Conservation (phyloP, 2,329 filamentous ascomycete genomes). For the Atkinsonella hypoxylon region DNA sequence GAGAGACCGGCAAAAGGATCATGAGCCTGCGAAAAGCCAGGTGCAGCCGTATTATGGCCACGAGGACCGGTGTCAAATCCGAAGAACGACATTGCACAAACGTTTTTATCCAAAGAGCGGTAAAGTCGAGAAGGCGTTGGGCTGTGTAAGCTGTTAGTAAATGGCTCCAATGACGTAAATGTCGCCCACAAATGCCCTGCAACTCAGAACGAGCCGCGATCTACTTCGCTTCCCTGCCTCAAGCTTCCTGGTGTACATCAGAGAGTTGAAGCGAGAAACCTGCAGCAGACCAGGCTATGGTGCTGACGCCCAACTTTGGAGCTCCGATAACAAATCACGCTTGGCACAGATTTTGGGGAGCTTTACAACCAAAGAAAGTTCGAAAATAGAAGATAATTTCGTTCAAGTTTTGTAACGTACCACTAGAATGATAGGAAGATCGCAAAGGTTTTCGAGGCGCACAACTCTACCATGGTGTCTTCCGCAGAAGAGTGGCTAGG, state of each 20-base stretch:
- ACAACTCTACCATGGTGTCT: constrained; percentile 32
- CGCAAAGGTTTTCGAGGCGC: constrained; percentile 18
- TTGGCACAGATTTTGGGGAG: neutral
- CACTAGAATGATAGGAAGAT: constrained; percentile 27
- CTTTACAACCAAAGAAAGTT: constrained; percentile 11
- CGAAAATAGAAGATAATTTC: neutral
- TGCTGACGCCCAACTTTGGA: neutral
- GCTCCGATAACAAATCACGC: neutral
- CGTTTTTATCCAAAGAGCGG: neutral
- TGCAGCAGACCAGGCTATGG: neutral
- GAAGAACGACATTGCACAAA: constrained; percentile 71
- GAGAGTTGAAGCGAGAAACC: no score
- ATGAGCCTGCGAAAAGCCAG: constrained; percentile 70
- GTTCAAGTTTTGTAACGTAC: constrained; percentile 10
- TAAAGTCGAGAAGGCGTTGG: neutral
- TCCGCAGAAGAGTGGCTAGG: constrained; percentile 11
- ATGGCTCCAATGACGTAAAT: neutral
- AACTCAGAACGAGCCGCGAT: no score
- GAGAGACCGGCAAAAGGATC: constrained; percentile 84
- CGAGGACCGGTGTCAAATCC: constrained; percentile 61
- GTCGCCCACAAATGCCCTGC: no score
- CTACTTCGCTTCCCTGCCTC: no score
- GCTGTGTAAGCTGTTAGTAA: neutral
- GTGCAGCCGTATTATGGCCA: constrained; percentile 51
- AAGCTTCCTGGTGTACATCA: no score